phyloP scores from a whole-genome alignment of 1,284 basidiomycete genomes.

The Malassezia globosa region DNA sequence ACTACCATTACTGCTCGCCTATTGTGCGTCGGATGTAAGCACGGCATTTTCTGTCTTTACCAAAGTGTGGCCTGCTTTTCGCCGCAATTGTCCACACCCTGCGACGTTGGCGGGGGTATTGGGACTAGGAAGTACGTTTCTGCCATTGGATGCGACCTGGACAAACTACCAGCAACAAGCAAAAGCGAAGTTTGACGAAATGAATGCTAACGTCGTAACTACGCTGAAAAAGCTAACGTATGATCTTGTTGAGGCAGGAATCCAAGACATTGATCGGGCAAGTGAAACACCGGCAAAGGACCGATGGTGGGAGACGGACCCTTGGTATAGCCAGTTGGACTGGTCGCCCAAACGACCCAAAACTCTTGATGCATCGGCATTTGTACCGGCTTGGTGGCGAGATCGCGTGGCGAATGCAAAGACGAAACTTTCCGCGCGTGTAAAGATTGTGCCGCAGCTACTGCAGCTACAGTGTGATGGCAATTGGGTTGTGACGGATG shows the following conservation, averaged over 20 bases:
- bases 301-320: constrained; percentile 59
- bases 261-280: constrained; percentile 17
- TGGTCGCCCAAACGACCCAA: constrained; percentile 76
- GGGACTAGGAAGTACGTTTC: constrained; percentile 79
- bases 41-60: constrained; percentile 74
- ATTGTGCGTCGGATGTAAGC: constrained; percentile 74
- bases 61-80: constrained; percentile 72
- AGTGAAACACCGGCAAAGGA: constrained; percentile 15
- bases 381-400: constrained; percentile 32
- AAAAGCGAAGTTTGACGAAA: constrained; percentile 64
- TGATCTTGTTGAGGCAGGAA: constrained; percentile 47
- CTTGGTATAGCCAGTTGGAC: constrained; percentile 83
- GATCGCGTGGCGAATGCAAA: constrained; percentile 24
- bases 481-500: constrained; percentile 17
- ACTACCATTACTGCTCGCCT: constrained; percentile 67
- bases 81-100: constrained; percentile 75
- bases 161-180: constrained; percentile 66
- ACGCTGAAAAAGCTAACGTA: constrained; percentile 62
- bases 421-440: constrained; percentile 18
- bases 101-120: constrained; percentile 84
- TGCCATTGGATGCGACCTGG: constrained; percentile 85
- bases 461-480: constrained; percentile 24
- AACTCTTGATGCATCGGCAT: neutral
- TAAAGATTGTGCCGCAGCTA: constrained; percentile 24
- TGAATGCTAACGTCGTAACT: constrained; percentile 63